A percentile compares a stretch with the other conserved stretches of the same genome.
phyloP scores from a whole-genome alignment of 1,284 basidiomycete species.

The Puccinia hordei region DNA sequence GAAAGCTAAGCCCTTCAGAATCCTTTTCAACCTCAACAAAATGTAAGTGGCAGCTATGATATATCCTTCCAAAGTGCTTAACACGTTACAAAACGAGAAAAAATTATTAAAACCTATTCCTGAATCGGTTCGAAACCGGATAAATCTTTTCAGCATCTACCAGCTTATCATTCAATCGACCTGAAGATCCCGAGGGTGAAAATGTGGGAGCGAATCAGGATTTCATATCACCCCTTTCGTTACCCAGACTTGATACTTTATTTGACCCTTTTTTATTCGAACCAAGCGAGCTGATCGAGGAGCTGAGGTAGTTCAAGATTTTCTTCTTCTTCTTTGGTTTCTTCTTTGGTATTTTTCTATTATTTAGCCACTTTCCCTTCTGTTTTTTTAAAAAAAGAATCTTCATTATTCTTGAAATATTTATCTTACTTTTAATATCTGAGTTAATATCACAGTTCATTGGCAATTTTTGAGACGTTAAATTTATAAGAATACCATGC shows the following conservation, averaged over 20 bases:
- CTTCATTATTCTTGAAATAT: no score
- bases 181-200: neutral
- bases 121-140: neutral
- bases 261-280: slow-evolving; percentile 10
- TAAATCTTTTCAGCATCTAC: neutral
- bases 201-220: neutral
- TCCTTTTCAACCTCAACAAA: neutral
- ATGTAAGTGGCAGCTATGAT: neutral
- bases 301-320: slow-evolving; percentile 14
- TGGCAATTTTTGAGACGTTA: no score
- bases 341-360: no score
- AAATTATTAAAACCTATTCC: neutral
- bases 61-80: neutral
- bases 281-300: neutral
- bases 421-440: no score
- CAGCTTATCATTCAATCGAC: neutral
- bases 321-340: no score
- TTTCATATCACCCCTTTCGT: neutral
- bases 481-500: no score
- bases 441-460: no score
- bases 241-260: neutral
- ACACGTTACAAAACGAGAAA: neutral
- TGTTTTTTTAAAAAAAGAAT: no score
- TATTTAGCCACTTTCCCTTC: no score
- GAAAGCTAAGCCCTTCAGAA: neutral